Evolutionary conservation across 2,329 filamentous ascomycete genomes (phyloP), one percentile per base, ranked within the genome.

Genomic region (Aureobasidium subglaciale): DNA sequence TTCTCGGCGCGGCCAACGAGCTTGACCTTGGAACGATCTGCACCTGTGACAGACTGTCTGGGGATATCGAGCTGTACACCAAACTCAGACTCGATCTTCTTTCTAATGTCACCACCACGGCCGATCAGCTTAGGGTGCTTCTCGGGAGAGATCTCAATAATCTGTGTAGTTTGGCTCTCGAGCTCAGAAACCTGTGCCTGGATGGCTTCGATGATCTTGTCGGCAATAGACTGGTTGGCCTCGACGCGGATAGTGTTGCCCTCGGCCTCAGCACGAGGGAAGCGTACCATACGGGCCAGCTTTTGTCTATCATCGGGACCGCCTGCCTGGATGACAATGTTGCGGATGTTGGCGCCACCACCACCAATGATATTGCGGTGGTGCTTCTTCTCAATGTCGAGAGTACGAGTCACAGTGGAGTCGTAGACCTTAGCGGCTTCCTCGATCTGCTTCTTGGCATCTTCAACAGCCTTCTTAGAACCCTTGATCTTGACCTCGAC

Each of bases 341-440:
- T 85, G 59, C 88, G 88, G 57, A 99, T 85, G 66, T 86, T 93
- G 41, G 88, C 79, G 91, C 90, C 93, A 68, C 88, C 87, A 62
- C 85, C 78, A 59, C 93, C 93, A 71, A 99, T 99, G 61, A 99
- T 78, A 54, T 86, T 82, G 72, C 87, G 85, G 75, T 99, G 93
- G 71, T 93, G 84, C 76, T 95, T 96, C 76, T 90, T 88, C 63
- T 97, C 91, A n/a, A 99, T 84, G 30, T 95, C 87, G 46, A 99
- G 77, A 11, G 84, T 90, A 74, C 86, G 85, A 15, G 85, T 83
- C 49, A 96, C 79, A n/a, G 89, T 96, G 61, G 93, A 85, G 65
- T 97, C 90, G 63, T 96, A 96, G 18, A 90, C 79, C 59, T 85
- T 86, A 55, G 87, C 86, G 74, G 91, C 90, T 73, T 93, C 87